Percentiles rank a stretch among this genome's conserved stretches.
Evolutionary conservation across 306 rosid genomes (phyloP).

Genomic region (Psophocarpus tetragonolobus): DNA sequence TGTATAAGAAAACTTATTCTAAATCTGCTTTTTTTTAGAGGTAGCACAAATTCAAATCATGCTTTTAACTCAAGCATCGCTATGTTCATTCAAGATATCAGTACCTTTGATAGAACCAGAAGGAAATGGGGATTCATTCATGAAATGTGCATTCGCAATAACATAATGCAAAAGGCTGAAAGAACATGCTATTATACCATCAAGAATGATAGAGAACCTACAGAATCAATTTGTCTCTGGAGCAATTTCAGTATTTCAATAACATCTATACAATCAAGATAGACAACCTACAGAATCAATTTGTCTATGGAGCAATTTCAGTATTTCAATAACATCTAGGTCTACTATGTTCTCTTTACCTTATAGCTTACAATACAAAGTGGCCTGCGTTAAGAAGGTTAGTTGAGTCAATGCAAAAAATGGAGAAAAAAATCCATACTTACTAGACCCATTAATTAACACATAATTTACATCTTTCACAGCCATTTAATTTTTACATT

Average conservation of each 20-base stretch:
- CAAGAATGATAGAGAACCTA: constrained; percentile 23
- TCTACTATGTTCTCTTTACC: constrained; percentile 82
- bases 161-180: neutral
- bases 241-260: constrained; percentile 59
- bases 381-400: constrained; percentile 67
- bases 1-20: neutral
- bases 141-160: neutral
- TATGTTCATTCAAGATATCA: neutral
- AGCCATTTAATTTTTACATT: neutral
- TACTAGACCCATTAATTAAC: neutral
- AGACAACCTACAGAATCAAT: constrained; percentile 18
- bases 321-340: constrained; percentile 55
- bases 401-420: neutral
- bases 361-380: constrained; percentile 61
- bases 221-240: constrained; percentile 35
- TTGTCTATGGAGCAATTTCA: constrained; percentile 55
- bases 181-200: constrained; percentile 42
- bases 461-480: constrained; percentile 5
- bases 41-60: neutral
- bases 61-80: neutral
- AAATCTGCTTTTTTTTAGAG: neutral
- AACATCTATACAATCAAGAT: constrained; percentile 51
- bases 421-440: neutral
- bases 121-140: neutral
- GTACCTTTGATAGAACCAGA: neutral